Evolutionary conservation across 1,284 basidiomycete species (phyloP), one percentile per base, ranked within the genome.

Genomic region (Fomitopsis palustris): DNA sequence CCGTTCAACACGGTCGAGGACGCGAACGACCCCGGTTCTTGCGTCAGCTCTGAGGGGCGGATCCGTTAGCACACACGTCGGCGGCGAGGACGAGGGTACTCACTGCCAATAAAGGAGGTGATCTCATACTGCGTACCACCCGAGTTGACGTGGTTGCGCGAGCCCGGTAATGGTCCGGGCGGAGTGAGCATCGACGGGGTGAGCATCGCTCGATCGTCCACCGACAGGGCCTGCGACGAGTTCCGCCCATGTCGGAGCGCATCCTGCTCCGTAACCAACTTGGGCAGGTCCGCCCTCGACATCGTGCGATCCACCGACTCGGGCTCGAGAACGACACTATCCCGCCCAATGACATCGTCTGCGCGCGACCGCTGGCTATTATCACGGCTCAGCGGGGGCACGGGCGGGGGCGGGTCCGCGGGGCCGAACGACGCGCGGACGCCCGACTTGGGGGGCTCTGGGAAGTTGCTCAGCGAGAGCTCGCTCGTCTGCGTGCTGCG

Each of bases 61-160:
- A 8, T 14, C 8, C 6, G 3, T 33, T 4, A 27, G 17, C 43
- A 8, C 14, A 4, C 41, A 14, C 19, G 27, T 21, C 1, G 23
- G 1, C 10, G 21, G 12, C 17, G 23, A 14, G 25, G 38, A 31
- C 21, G 7, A 47, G 12, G 16, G 2, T 1, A 70, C 82, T 70
- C 63, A 89, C 87, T 79, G 61, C 81, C 84, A 63, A 90, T 88
- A 68, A 90, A 90, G 3, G 88, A 90, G 23, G 88, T 90, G 23
- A 90, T 85, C 63, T 90, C 87, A 63, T 85, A 88, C 62, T 82
- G 83, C 0, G 81, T 86, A 16, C 77, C 83, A 21, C 69, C 73
- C n/a, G 83, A 84, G 55, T 77, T 75, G 51, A 74, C 67, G 42
- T 67, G 69, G 21, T 58, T 42, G 19, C 62, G 57, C 17, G 65